Percentiles rank a stretch among this genome's conserved stretches.
Evolutionary conservation across 2,329 filamentous ascomycete species (phyloP).

Genomic region (Neurospora sp.): DNA sequence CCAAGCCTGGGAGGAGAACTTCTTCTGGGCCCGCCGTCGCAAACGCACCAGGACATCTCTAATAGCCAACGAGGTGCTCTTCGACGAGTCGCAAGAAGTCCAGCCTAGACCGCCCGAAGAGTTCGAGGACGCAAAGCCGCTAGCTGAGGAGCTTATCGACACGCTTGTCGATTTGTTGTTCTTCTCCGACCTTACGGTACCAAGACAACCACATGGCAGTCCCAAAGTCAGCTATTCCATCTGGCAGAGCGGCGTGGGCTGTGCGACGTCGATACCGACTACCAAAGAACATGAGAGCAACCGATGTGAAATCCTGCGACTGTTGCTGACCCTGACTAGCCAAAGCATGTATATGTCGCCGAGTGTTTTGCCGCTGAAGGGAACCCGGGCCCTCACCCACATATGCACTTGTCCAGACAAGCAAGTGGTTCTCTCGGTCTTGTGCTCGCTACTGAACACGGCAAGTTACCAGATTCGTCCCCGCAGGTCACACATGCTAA

Average conservation of each 20-base stretch:
- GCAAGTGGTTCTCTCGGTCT: constrained; percentile 76
- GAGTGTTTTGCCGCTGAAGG: constrained; percentile 67
- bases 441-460: constrained; percentile 91
- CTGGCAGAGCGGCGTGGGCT: constrained; percentile 96
- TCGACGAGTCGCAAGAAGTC: constrained; percentile 60
- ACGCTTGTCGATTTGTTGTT: constrained; percentile 83
- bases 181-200: constrained; percentile 81
- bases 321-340: constrained; percentile 77
- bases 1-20: constrained; percentile 76
- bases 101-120: constrained; percentile 46
- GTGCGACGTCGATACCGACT: constrained; percentile 77
- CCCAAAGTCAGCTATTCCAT: constrained; percentile 85
- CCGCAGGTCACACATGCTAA: constrained; percentile 3
- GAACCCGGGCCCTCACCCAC: constrained; percentile 78
- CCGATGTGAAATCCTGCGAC: constrained; percentile 75
- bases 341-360: constrained; percentile 90
- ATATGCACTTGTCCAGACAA: constrained; percentile 82
- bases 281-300: constrained; percentile 92
- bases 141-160: constrained; percentile 89
- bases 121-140: constrained; percentile 72
- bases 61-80: constrained; percentile 66
- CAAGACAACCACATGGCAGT: constrained; percentile 58
- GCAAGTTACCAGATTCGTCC: constrained; percentile 39
- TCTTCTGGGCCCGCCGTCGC: constrained; percentile 77
- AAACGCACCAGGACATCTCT: constrained; percentile 59